Evolutionary conservation across 371 early-diverging fungal genomes (phyloP).

Genomic region (Haplosporangium sp.): DNA sequence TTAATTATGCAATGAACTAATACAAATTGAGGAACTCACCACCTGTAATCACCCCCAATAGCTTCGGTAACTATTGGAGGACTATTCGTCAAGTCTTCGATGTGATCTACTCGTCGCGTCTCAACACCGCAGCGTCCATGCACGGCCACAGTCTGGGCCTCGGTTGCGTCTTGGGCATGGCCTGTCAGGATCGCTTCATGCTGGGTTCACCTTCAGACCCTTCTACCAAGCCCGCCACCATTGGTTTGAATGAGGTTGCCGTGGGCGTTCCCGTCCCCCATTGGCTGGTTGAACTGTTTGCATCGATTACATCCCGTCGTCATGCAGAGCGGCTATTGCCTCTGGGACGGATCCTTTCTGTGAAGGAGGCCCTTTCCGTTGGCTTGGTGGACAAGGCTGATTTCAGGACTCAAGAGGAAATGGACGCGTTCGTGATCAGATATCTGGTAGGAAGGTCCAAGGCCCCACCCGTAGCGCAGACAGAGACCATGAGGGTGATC

Average conservation of each 20-base stretch:
- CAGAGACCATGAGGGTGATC: constrained; percentile 50
- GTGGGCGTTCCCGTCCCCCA: constrained; percentile 52
- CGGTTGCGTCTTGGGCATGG: constrained; percentile 52
- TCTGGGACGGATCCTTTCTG: constrained; percentile 37
- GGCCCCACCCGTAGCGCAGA: constrained; percentile 31
- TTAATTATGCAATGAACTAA: background rate
- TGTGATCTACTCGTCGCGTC: constrained; percentile 43
- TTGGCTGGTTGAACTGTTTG: constrained; percentile 46
- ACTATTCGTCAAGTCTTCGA: constrained; percentile 48
- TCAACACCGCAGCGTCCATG: constrained; percentile 52
- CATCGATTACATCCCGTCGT: constrained; percentile 36
- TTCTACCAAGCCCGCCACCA: constrained; percentile 34
- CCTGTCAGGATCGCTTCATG: constrained; percentile 54
- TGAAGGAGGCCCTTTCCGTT: constrained; percentile 25
- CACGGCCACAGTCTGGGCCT: constrained; percentile 52
- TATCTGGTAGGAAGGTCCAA: constrained; percentile 28
- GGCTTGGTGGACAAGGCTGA: constrained; percentile 45
- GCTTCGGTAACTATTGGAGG: constrained; percentile 46
- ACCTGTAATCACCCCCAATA: background rate
- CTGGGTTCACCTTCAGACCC: constrained; percentile 16
- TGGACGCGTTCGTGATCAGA: constrained; percentile 48
- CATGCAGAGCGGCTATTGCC: constrained; percentile 47
- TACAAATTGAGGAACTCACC: background rate
- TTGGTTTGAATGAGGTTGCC: constrained; percentile 49
- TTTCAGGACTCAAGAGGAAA: constrained; percentile 37